These are phyloP conservation scores for Cicer bijugum DNA, from an alignment of 306 rosid species.

Conservation along the genomic window DNA sequence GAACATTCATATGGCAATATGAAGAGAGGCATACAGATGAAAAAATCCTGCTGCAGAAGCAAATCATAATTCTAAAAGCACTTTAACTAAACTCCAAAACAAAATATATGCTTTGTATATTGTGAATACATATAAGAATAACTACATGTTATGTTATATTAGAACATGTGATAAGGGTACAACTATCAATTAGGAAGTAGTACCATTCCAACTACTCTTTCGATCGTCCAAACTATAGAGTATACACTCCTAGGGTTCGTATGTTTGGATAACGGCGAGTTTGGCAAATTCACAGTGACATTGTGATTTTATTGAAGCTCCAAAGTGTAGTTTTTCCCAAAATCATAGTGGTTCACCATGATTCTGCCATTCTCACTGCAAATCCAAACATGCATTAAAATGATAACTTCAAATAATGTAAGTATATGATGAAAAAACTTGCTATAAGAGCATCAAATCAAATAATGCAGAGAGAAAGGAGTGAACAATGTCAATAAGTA, in stretches of 20 bases:
- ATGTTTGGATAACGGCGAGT: too few relatives aligned
- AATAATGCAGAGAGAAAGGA: slow-evolving; percentile 22
- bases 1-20: slow-evolving; percentile 3
- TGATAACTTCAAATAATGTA: slow-evolving; percentile 14
- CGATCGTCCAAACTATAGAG: slow-evolving; percentile 4
- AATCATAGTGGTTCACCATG: too few relatives aligned
- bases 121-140: not conserved
- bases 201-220: slow-evolving; percentile 17
- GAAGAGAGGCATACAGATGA: slow-evolving; percentile 8
- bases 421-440: not conserved
- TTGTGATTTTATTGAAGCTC: too few relatives aligned
- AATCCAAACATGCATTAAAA: not conserved
- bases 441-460: slow-evolving; percentile 17
- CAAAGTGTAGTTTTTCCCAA: too few relatives aligned
- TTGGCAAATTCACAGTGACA: too few relatives aligned
- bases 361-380: too few relatives aligned
- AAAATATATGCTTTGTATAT: not conserved
- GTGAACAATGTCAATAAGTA: slow-evolving; percentile 25
- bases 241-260: not conserved
- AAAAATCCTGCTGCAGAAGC: not conserved
- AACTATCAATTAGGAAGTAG: slow-evolving; percentile 38
- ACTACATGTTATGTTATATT: not conserved
- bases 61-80: not conserved
- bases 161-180: not conserved
- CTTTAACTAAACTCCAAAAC: not conserved